Conservation (phyloP, 2,329 filamentous ascomycete genomes). For the Trichothecium roseum region DNA sequence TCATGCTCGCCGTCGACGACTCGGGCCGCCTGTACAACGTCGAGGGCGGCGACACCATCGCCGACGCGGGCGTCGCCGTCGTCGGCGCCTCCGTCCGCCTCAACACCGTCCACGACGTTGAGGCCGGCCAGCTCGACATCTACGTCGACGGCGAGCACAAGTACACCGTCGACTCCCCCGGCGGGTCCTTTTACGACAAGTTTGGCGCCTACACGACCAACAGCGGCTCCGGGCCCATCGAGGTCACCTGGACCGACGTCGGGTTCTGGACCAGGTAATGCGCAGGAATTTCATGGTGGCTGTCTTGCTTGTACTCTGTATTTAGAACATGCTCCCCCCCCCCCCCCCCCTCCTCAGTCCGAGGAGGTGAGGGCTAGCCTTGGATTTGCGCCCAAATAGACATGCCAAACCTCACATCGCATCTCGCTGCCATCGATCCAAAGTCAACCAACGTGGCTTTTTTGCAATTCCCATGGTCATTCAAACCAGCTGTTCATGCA, state of each 20-base stretch:
- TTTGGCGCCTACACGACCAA: slow-evolving; percentile 14
- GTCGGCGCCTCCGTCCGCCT: slow-evolving; percentile 11
- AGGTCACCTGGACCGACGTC: slow-evolving; percentile 11
- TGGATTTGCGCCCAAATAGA: no score
- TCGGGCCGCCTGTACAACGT: slow-evolving; percentile 11
- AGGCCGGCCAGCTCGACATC: slow-evolving; percentile 9
- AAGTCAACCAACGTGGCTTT: no score
- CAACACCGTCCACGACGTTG: slow-evolving; percentile 13
- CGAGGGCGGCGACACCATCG: slow-evolving; percentile 10
- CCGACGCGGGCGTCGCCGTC: slow-evolving; percentile 7
- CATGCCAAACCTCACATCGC: no score
- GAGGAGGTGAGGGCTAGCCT: no score
- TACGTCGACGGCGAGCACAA: slow-evolving; percentile 13
- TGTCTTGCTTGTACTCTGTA: no score
- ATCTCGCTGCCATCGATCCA: no score
- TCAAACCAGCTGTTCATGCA: no score
- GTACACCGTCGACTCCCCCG: slow-evolving; percentile 10
- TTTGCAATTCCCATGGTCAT: no score
- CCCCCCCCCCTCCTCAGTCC: no score
- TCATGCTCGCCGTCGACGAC: slow-evolving; percentile 10
- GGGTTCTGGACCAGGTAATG: slow-evolving; percentile 10
- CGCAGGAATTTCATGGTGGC: no score
- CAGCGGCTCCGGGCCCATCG: slow-evolving; percentile 9
- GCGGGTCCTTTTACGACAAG: slow-evolving; percentile 15
- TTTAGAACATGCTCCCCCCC: no score